These are phyloP conservation scores for Larix sibirica DNA, from an alignment of 83 land plant species.

Conservation along the genomic window DNA sequence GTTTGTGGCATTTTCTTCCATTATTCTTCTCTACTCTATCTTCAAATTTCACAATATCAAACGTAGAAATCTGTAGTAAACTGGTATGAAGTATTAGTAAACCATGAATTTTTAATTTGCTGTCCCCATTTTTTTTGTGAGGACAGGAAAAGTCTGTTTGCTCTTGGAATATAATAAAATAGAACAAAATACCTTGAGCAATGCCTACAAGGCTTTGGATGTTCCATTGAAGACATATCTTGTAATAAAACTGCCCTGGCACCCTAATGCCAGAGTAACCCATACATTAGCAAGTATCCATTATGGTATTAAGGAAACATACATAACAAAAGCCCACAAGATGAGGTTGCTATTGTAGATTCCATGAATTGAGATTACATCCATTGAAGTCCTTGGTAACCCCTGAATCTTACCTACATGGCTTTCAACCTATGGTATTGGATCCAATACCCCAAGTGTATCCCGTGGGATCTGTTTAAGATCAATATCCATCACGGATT, in stretches of 20 bases:
- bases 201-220: neutral
- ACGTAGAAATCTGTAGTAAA: neutral
- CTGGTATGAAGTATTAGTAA: neutral
- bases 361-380: neutral
- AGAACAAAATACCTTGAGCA: neutral
- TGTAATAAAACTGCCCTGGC: too few relatives aligned
- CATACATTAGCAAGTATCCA: neutral
- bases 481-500: too few relatives aligned
- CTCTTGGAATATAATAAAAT: conserved; percentile 9
- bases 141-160: neutral
- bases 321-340: neutral
- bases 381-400: neutral
- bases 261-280: neutral
- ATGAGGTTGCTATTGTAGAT: neutral
- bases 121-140: neutral
- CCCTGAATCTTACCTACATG: neutral
- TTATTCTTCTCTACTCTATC: neutral
- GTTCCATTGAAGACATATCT: neutral
- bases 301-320: neutral
- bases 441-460: too few relatives aligned
- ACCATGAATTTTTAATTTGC: neutral
- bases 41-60: neutral
- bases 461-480: too few relatives aligned
- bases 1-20: neutral
- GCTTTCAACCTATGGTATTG: too few relatives aligned